These are phyloP conservation scores for Yarrowia hollandica DNA, from an alignment of 805 yeast genomes.

Conservation along the genomic window DNA sequence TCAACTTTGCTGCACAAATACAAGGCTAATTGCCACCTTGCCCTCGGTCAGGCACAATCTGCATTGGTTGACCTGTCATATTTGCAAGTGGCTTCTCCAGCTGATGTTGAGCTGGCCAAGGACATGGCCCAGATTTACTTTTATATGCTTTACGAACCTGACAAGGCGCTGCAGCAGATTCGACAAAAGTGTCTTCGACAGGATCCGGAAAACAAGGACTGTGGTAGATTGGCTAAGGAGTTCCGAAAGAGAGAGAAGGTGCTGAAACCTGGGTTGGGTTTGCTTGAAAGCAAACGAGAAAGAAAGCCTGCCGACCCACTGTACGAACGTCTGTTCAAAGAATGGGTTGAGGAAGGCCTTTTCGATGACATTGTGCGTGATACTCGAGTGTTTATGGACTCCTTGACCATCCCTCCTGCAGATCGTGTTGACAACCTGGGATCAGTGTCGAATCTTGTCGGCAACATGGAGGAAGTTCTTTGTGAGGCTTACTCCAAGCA, in stretches of 20 bases:
- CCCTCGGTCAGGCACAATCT: slow-evolving; percentile 38
- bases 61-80: slow-evolving; percentile 43
- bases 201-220: slow-evolving; percentile 68
- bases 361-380: slow-evolving; percentile 31
- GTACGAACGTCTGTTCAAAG: slow-evolving; percentile 32
- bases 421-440: slow-evolving; percentile 5
- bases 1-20: slow-evolving; percentile 35
- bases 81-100: slow-evolving; percentile 36
- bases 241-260: slow-evolving; percentile 37
- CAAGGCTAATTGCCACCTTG: slow-evolving; percentile 42
- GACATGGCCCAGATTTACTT: slow-evolving; percentile 46
- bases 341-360: slow-evolving; percentile 29
- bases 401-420: background rate
- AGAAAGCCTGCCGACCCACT: slow-evolving; percentile 36
- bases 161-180: slow-evolving; percentile 52
- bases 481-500: slow-evolving; percentile 46
- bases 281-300: slow-evolving; percentile 30
- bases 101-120: slow-evolving; percentile 37
- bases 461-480: slow-evolving; percentile 44
- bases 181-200: slow-evolving; percentile 66
- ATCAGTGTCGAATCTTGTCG: slow-evolving; percentile 31
- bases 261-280: slow-evolving; percentile 33
- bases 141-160: slow-evolving; percentile 55
- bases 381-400: slow-evolving; percentile 26
- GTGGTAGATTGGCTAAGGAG: slow-evolving; percentile 48